These are phyloP conservation scores for Euphorbia pulcherrima DNA, from an alignment of 345 rosid genomes.

Conservation along the genomic window DNA sequence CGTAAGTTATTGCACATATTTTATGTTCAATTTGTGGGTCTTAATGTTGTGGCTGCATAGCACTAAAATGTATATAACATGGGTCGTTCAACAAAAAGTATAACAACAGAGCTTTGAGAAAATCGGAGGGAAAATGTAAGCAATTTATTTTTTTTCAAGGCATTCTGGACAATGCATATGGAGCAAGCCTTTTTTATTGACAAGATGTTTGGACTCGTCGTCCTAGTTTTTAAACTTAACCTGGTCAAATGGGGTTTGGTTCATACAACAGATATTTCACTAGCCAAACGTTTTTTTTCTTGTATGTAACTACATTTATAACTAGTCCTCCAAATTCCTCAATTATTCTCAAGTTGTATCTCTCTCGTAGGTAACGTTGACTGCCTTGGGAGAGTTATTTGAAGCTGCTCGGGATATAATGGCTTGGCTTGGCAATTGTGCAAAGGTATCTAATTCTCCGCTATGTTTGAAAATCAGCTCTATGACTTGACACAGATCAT, in stretches of 20 bases:
- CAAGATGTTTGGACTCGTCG: neutral
- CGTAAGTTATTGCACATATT: neutral
- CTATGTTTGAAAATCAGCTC: conserved; percentile 1
- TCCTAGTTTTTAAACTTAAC: neutral
- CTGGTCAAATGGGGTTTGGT: neutral
- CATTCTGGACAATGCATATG: neutral
- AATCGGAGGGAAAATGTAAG: neutral
- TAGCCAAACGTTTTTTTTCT: neutral
- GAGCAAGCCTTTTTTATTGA: neutral
- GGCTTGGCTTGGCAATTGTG: conserved; percentile 97
- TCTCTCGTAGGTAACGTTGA: conserved; percentile 65
- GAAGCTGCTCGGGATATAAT: conserved; percentile 94
- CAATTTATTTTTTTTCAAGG: neutral
- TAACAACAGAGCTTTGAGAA: neutral
- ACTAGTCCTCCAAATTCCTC: neutral
- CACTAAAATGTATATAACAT: neutral
- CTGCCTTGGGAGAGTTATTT: conserved; percentile 85
- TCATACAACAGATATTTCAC: neutral
- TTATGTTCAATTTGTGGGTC: conserved; percentile 4
- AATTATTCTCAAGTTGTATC: conserved; percentile 12
- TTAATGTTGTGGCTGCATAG: neutral
- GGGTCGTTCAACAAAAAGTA: neutral
- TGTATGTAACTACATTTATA: neutral
- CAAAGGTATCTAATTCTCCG: conserved; percentile 54
- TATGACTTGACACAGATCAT: conserved; percentile 1